Base-by-base conservation (phyloP, 768 basidiomycete genomes). In the Termitomyces sp. region DNA sequence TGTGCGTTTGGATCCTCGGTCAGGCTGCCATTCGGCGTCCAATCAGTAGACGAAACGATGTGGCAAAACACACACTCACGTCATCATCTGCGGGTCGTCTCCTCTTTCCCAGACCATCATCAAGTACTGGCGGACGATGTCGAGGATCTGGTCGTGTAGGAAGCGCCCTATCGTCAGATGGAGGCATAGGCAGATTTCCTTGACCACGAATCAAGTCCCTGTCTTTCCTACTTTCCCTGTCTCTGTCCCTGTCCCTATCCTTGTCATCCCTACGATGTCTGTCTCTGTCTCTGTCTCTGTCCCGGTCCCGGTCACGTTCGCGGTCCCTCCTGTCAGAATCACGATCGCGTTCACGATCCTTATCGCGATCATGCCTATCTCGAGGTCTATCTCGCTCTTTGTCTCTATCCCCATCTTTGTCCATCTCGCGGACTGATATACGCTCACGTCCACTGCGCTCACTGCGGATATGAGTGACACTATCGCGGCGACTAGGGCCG, bases 1-100 rank as follows among this genome's bases (percentile, higher is more conserved):
- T 59, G 83, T 82, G n/a, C 91, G 86, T 70, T 93, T 93, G n/a
- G 86, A 81, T 36, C 80, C 79, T 63, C 91, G 83, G 54, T 93
- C 91, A 60, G 83, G 73, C 89, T 91, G 68, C 60, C 39, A 36
- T 39, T 49, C 30, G n/a, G 45, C 47, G 20, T 42, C 27, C 18
- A 56, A 69, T 65, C 52, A 54, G 52, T 39, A 59, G 61, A 58
- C 62, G 54, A 42, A 55, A 39, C 34, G 42, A 52, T 16, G 55
- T 51, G 22, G 41, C 27, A 13, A 54, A 49, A 37, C 46, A n/a
- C 34, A 47, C 13, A 75, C 86, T 68, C 67, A 91, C 90, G 66
- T 93, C 90, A 55, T 93, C 91, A 34, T 92, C 91, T 0, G 77
- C 66, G 22, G 79, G 75, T 55, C 91, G 76, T 60, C 88, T 77